Evolutionary conservation across 805 yeast genomes (phyloP), one percentile per base, ranked within the genome.

Genomic region (Barnettozyma vustinii): DNA sequence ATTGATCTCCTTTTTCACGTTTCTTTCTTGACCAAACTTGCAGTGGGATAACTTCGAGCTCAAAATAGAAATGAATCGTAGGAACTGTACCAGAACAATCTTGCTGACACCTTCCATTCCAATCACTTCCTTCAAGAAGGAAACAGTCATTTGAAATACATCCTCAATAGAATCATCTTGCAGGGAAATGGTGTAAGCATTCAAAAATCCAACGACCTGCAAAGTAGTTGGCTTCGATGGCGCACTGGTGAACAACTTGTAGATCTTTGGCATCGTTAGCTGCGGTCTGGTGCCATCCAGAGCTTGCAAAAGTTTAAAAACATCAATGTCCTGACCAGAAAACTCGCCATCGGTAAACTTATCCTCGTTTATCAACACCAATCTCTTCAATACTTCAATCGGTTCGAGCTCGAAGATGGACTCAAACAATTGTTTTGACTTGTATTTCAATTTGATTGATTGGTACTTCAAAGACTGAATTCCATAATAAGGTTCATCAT

Each of bases 251-350:
- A 84, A 71, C 0, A 87, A 71, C 49, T 77, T 73, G 55, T 87
- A 71, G 5, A 90, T 67, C 56, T 78, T 75, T 0, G 95, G 91
- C 13, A 89, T 68, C 0, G 95, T 85, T 5, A 79, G 58, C 49
- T 81, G 86, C 0, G 96, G 86, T 54, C 87, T 79, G 8, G 96
- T 85, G 0, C 94, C 92, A 66, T 91, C 97, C 44, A 91, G 67
- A 2, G 86, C 83, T 62, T 87, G 89, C n/a, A 87, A 64, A 1
- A 87, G 59, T 55, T 83, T 84, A 56, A 81, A 75, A 12, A 80
- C 69, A 6, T 76, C 57, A 8, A 63, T 55, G 23, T 56, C 56
- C 5, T 46, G 39, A 6, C 62, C 56, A 9, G 41, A 37, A 5
- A 30, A 40, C 20, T 44, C 36, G 2, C 12, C 5, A 36, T 36